A percentile compares a stretch with the other conserved stretches of the same genome.
Evolutionary conservation across 2,329 filamentous ascomycete genomes (phyloP).

Genomic region (Reticulascus tulasneorum): DNA sequence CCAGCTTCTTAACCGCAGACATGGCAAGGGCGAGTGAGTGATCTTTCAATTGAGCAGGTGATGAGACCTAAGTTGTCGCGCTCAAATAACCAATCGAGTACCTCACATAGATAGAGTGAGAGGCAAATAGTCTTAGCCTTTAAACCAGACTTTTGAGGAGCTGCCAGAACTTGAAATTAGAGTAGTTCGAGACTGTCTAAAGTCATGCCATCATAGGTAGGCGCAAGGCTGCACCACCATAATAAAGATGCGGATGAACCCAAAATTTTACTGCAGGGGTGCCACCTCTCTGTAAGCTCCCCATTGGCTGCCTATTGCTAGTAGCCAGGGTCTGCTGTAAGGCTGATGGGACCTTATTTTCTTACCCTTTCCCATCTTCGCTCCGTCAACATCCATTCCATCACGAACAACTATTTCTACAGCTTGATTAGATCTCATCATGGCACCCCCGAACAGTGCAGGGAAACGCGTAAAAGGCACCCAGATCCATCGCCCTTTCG

Average conservation of each 20-base stretch:
- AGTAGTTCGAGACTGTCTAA: background rate
- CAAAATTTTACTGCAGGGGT: background rate
- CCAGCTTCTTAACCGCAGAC: slow-evolving; percentile 67
- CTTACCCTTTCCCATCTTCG: background rate
- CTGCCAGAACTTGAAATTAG: background rate
- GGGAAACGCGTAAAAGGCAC: slow-evolving; percentile 63
- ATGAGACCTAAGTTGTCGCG: slow-evolving; percentile 5
- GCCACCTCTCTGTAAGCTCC: slow-evolving; percentile 1
- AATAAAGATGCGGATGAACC: slow-evolving; percentile 1
- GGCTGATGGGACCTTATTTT: slow-evolving; percentile 3
- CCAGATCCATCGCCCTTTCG: slow-evolving; percentile 61
- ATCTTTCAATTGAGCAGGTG: too few species aligned
- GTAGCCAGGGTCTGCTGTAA: background rate
- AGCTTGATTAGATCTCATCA: slow-evolving; percentile 22
- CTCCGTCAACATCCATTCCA: slow-evolving; percentile 1
- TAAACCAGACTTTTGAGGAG: too few species aligned
- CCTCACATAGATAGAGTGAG: too few species aligned
- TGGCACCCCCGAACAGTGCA: slow-evolving; percentile 56
- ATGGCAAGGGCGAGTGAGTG: slow-evolving; percentile 31
- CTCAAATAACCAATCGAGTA: too few species aligned
- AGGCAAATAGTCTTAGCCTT: too few species aligned
- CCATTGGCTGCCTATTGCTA: slow-evolving; percentile 6
- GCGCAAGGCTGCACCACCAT: background rate
- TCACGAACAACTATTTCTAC: background rate
- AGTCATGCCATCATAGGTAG: slow-evolving; percentile 1